Evolutionary conservation across 1,139 yeast genomes (phyloP), one percentile per base, ranked within the genome.

Genomic region (Debaryomycetaceae sp.): DNA sequence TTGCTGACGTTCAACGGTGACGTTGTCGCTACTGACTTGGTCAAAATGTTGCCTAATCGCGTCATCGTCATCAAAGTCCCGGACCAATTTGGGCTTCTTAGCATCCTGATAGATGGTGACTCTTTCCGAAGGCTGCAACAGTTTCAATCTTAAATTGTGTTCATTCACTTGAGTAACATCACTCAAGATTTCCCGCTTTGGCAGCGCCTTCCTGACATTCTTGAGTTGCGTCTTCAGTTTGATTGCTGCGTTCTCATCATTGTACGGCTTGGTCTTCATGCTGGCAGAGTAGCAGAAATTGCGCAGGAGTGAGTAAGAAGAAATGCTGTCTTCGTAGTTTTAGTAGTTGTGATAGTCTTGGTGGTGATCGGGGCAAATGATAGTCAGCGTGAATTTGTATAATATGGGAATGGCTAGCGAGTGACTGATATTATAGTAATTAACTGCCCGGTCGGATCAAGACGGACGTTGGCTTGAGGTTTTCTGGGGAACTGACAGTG

Each of bases 1-100:
- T 16, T 29, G 34, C 22, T 29, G 32, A 12, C 27, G 32, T 8
- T 27, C 32, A 23, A 15, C 20, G 17, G 29, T 23, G 8, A 29
- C 18, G 12, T 22, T 29, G 13, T 32, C 35, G 11, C 28, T 21
- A 15, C 35, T 32, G 5, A 33, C 32, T 14, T 29, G 32, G 13
- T 35, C 40, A 23, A 31, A 36, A 25, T 36, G 35, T 18, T 29
- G 26, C 16, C 26, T 28, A 16, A 38, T 32, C 6, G 41, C 32
- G 9, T 37, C 39, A 10, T 28, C 30, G 10, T 27, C 31, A 16
- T 38, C 42, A 7, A 30, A 38, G 22, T 38, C 39, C 9, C 35
- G 43, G 28, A 50, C 55, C 34, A 51, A 44, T 34, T 53, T 35
- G 27, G 54, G 56, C 32, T 46, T 48, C 32, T 52, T 53, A 41